Evolutionary conservation across 495 filamentous ascomycete genomes (phyloP), one percentile per base, ranked within the genome.

Genomic region (Cercophora samala): DNA sequence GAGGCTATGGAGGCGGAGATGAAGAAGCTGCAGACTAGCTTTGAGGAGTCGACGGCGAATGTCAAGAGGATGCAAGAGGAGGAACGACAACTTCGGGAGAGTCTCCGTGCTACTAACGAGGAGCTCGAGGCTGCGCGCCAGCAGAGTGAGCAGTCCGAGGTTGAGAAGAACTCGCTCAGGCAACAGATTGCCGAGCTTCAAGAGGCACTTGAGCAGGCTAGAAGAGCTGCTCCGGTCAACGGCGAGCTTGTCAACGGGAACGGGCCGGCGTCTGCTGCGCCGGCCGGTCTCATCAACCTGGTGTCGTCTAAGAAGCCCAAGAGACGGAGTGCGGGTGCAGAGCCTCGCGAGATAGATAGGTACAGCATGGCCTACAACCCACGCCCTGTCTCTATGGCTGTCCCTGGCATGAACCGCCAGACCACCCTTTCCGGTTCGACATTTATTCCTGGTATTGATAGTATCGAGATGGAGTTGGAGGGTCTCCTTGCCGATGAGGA

Each of bases 231-330:
- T 52, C 79, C 84, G 1, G 75, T 86, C 68, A 89, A 89, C 68
- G 91, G 90, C 58, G 92, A 96, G 63, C 71, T 90, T 64, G 77
- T 81, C 52, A 97, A 96, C 74, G 92, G 92, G 53, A 75, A 70
- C 26, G 67, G 74, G 11, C 74, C 68, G 60, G 67, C 77, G 13
- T 82, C 84, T 64, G 75, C 84, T 23, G 85, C 89, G 65, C 80
- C 86, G 2, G 89, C 83, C 65, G 92, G 93, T 62, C 85, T 99
- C 63, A 97, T 99, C 82, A 98, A 98, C 74, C 82, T 99, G 58
- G 95, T 99, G 18, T 92, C 93, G 15, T 91, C 92, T 22, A 99
- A 98, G 86, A 97, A 97, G 82, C 93, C 94, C 42, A 97, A 98
- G 83, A 81, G 95, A 74, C 86, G 96, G 59, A 98, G 95, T 77